These are phyloP conservation scores for Penicillium nordicum DNA, from an alignment of 2,329 filamentous ascomycete species.

Conservation along the genomic window DNA sequence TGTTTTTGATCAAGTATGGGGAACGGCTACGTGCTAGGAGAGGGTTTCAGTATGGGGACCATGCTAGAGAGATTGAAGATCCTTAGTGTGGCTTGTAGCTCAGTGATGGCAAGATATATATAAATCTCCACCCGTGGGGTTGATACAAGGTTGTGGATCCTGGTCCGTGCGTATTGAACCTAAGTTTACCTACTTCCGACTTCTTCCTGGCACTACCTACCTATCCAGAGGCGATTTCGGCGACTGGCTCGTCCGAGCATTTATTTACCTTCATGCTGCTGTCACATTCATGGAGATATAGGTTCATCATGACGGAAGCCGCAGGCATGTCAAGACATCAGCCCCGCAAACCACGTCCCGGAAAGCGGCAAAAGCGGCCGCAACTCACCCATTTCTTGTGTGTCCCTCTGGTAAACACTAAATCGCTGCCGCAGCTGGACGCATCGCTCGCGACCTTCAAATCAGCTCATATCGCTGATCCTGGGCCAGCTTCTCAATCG, in stretches of 20 bases:
- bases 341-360: constrained; percentile 11
- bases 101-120: not conserved
- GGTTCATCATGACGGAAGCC: constrained; percentile 11
- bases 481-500: not conserved
- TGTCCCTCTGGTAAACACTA: constrained; percentile 59
- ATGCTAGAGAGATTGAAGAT: not conserved
- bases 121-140: not conserved
- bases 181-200: not conserved
- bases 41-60: not conserved
- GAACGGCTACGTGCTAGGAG: not conserved
- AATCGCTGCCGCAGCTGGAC: constrained; percentile 64
- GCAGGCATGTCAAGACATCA: constrained; percentile 6
- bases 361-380: constrained; percentile 32
- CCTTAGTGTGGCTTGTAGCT: not conserved
- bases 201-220: not conserved
- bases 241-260: too few relatives aligned
- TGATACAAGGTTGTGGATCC: constrained; percentile 1
- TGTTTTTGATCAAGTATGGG: not conserved
- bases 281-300: not conserved
- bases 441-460: constrained; percentile 60
- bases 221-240: not conserved
- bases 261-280: not conserved
- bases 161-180: not conserved
- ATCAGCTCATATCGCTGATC: constrained; percentile 24
- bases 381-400: constrained; percentile 48